Percentiles rank a stretch among this genome's conserved stretches.
Conservation (phyloP, 2,329 filamentous ascomycete genomes). For the Diatrype stigma region DNA sequence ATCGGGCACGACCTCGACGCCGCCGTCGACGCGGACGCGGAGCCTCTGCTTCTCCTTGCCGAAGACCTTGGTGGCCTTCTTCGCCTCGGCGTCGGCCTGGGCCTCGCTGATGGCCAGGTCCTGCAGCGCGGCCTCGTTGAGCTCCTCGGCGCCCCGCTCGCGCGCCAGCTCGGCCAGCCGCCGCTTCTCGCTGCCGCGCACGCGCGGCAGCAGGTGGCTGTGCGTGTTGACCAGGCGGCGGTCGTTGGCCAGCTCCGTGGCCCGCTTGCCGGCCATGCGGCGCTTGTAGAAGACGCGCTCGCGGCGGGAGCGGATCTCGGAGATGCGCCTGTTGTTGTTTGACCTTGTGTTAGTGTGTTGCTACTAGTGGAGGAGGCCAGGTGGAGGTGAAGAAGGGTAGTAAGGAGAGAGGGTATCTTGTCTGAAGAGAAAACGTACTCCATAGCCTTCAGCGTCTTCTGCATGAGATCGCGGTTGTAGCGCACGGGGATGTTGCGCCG, state of each 20-base stretch:
- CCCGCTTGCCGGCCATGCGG: conserved; percentile 87
- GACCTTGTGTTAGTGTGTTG: too few relatives aligned
- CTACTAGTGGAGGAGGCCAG: too few relatives aligned
- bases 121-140: conserved; percentile 30
- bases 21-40: conserved; percentile 34
- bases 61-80: conserved; percentile 31
- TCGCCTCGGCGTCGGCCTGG: conserved; percentile 15
- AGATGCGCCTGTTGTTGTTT: conserved; percentile 49
- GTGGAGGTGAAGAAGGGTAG: too few relatives aligned
- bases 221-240: conserved; percentile 88
- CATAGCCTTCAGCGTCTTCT: conserved; percentile 89
- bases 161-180: conserved; percentile 40
- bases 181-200: conserved; percentile 60
- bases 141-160: conserved; percentile 12
- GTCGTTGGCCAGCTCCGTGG: conserved; percentile 72
- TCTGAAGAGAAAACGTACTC: conserved; percentile 32
- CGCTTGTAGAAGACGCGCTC: conserved; percentile 93
- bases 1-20: conserved; percentile 38
- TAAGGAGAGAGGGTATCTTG: background rate
- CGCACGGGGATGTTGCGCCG: conserved; percentile 91
- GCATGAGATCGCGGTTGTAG: conserved; percentile 90
- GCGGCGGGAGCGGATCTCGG: conserved; percentile 76
- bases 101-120: conserved; percentile 23
- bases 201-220: conserved; percentile 80
- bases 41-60: conserved; percentile 37